Percentiles rank a stretch among this genome's conserved stretches.
phyloP scores from a whole-genome alignment of 768 basidiomycete species.

The Russula griseocarnosa region DNA sequence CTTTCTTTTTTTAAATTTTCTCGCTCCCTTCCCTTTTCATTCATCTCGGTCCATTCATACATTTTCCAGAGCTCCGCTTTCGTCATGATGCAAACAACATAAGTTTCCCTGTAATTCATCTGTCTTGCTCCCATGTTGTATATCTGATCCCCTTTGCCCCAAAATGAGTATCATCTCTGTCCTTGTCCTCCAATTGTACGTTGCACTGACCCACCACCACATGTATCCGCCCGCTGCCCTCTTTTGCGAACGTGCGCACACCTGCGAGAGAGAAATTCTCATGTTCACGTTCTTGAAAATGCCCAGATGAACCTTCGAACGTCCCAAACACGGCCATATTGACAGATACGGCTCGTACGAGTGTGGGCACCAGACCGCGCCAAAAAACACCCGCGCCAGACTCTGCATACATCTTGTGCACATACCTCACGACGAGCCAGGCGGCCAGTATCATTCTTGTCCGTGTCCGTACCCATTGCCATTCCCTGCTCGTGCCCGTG shows the following conservation, averaged over 20 bases:
- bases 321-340: constrained; percentile 79
- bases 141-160: background rate
- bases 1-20: too few relatives aligned
- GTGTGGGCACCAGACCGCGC: constrained; percentile 71
- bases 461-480: background rate
- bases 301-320: constrained; percentile 57
- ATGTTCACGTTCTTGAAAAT: constrained; percentile 30
- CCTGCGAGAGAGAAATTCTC: background rate
- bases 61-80: background rate
- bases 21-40: background rate
- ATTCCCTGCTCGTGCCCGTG: background rate
- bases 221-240: too few relatives aligned
- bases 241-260: background rate
- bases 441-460: too few relatives aligned
- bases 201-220: background rate
- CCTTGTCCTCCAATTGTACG: too few relatives aligned
- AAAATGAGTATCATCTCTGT: background rate
- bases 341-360: constrained; percentile 81
- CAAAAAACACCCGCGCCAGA: constrained; percentile 64
- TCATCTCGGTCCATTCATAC: background rate
- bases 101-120: constrained; percentile 9
- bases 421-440: constrained; percentile 45
- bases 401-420: constrained; percentile 53
- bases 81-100: constrained; percentile 5
- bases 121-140: constrained; percentile 4